Base-by-base conservation (phyloP, 75 land plant genomes). In the Isoetes taiwanensis region DNA sequence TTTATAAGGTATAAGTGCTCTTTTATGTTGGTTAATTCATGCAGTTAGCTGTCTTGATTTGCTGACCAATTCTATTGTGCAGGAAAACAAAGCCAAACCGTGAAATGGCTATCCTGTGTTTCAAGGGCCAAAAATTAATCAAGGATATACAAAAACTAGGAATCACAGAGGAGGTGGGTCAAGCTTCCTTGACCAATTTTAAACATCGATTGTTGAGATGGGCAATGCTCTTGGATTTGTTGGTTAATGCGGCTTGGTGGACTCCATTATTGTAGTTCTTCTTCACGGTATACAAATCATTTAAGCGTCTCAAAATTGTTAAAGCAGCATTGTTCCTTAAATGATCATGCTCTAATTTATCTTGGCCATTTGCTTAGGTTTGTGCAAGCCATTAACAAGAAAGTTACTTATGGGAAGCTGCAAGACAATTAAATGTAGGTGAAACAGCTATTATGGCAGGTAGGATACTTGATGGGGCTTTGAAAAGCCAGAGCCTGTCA, bases 171-270 rank as follows among this genome's bases (percentile, higher is more conserved):
- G n/a, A 26, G 72, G 33, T 52, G 71, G 71, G 21, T 53, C 59
- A 34, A 71, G 72, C 57, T 59, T 60, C 33, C 46, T 71, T 50
- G 74, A 71, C 41, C 74, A 67, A 46, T 68, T 71, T 69, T 63
- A 71, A 21, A 29, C 28, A 40, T 34, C 67, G 8, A 68, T 71
- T 67, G 72, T 64, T 16, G 74, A 71, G 63, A 71, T 71, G 54
- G 74, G 74, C 2, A 70, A 71, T 52, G 74, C 74, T 28, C 74
- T 71, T 28, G 74, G 74, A 1, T 59, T 71, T 68, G 72, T 71
- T 12, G 74, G 9, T 67, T 71, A 71, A 71, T 68, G 19, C 74
- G 74, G 42, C 40, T 69, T 25, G 74, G 74, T 39, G 74, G 74
- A 10, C 54, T 71, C 27, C 43, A 61, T 67, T 67, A 71, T 32